Evolutionary conservation across 2,329 filamentous ascomycete genomes (phyloP).

Genomic region (Fusarium bactridioides): DNA sequence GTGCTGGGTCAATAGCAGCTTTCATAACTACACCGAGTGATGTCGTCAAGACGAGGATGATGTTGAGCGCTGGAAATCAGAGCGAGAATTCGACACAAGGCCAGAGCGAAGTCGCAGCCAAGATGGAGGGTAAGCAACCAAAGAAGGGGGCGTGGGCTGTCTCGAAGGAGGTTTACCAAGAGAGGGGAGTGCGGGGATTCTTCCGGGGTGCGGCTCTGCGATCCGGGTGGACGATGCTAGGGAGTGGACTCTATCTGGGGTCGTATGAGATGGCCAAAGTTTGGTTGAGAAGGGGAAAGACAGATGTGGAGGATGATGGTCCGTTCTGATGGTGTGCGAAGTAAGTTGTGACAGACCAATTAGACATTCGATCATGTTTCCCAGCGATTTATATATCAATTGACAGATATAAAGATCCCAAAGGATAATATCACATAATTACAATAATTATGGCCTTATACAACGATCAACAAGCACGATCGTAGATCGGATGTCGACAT

Average conservation of each 20-base stretch:
- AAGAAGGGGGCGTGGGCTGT: slow-evolving; percentile 63
- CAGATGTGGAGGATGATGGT: slow-evolving; percentile 50
- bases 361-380: neutral
- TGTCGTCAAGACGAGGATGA: slow-evolving; percentile 89
- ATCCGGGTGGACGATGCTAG: slow-evolving; percentile 81
- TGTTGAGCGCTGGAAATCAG: slow-evolving; percentile 68
- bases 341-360: neutral
- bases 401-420: neutral
- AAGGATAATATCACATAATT: neutral
- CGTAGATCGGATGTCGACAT: slow-evolving; percentile 40
- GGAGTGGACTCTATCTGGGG: slow-evolving; percentile 84
- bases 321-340: slow-evolving; percentile 26
- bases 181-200: slow-evolving; percentile 75
- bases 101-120: slow-evolving; percentile 21
- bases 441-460: neutral
- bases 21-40: slow-evolving; percentile 88
- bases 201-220: slow-evolving; percentile 80
- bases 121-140: slow-evolving; percentile 42
- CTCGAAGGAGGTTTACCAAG: slow-evolving; percentile 68
- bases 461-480: slow-evolving; percentile 10
- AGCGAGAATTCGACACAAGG: slow-evolving; percentile 2
- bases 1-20: slow-evolving; percentile 77
- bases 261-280: slow-evolving; percentile 83
- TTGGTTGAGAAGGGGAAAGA: slow-evolving; percentile 61
- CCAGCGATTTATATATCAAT: neutral